Evolutionary conservation across 345 rosid genomes (phyloP), one percentile per base, ranked within the genome.

Genomic region (Adansonia digitata): DNA sequence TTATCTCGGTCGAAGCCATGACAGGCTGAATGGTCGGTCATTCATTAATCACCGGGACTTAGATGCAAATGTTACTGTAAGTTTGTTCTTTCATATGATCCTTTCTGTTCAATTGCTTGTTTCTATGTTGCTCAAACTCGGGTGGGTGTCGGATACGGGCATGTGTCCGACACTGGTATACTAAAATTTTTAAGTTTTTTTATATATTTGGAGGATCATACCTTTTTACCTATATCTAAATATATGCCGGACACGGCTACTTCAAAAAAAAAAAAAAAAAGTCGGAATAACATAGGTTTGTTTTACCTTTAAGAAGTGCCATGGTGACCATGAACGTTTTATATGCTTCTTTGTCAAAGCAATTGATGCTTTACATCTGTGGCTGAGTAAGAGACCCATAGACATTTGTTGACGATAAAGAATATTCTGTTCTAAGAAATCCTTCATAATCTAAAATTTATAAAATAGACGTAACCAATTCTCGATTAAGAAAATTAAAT

Each of bases 11-110:
- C 71, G 81, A 75, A 95, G 90, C 84, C 94, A 95, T 52, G 88
- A 91, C 85, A 90, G 85, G 81, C 83, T 95, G 72, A 89, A 87
- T 68, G 99, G 92, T 71, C 90, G 88, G 7, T 49, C 88, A 77
- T 95, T 93, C 85, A 89, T 93, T 46, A 90, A 96, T 87, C 85
- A 89, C 48, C 96, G 60, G 24, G 94, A 86, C 52, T 57, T 88
- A 26, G 98, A 91, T 35, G 93, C 98, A 65, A 93, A 92, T 85
- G 97, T 93, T 67, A 96, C 99, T 18, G 98, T 96, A 87, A 92
- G 98, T 88, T 69, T 78, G 26, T 18, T 2, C 6, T 69, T 40
- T 39, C 20, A 13, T 69, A 10, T 57, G 72, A 13, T 53, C 70
- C 73, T 80, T 60, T 27, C 46, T 66, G 26, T 63, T 12, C 17